Evolutionary conservation across 768 basidiomycete species (phyloP).

Genomic region (Phaeolepiota aurea): DNA sequence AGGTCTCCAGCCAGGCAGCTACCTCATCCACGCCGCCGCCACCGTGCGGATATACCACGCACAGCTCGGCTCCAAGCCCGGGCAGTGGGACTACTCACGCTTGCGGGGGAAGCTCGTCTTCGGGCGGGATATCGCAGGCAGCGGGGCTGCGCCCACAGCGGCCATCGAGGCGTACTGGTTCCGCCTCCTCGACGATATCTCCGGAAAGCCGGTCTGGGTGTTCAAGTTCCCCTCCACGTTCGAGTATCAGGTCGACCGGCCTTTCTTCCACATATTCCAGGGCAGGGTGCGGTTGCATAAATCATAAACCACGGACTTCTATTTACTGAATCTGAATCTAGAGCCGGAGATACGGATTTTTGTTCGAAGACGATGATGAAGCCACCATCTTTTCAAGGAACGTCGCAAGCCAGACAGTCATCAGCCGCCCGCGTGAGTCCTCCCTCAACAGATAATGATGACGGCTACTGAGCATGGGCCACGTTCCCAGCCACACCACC

Average conservation of each 20-base stretch:
- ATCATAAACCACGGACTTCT: no score
- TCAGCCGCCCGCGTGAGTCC: constrained; percentile 3
- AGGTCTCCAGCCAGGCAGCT: constrained; percentile 26
- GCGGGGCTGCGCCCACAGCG: constrained; percentile 10
- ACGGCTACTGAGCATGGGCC: constrained; percentile 4
- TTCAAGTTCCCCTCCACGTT: constrained; percentile 53
- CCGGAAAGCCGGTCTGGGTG: constrained; percentile 58
- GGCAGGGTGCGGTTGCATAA: constrained; percentile 58
- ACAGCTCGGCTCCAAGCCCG: constrained; percentile 33
- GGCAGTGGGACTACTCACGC: constrained; percentile 53
- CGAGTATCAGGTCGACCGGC: constrained; percentile 75
- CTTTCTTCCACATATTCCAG: constrained; percentile 88
- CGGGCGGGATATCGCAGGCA: constrained; percentile 21
- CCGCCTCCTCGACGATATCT: constrained; percentile 48
- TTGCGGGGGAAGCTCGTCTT: constrained; percentile 56
- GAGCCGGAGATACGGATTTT: constrained; percentile 46
- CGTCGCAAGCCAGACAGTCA: constrained; percentile 22
- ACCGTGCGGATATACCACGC: constrained; percentile 56
- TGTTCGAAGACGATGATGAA: constrained; percentile 43
- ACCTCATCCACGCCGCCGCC: constrained; percentile 45
- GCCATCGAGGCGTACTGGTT: constrained; percentile 44
- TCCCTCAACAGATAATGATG: constrained; percentile 5
- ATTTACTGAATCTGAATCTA: no score
- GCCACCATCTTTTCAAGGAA: constrained; percentile 30
- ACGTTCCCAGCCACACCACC: constrained; percentile 8